Evolutionary conservation across 2,329 filamentous ascomycete species (phyloP).

Genomic region (Colletotrichum karsti): DNA sequence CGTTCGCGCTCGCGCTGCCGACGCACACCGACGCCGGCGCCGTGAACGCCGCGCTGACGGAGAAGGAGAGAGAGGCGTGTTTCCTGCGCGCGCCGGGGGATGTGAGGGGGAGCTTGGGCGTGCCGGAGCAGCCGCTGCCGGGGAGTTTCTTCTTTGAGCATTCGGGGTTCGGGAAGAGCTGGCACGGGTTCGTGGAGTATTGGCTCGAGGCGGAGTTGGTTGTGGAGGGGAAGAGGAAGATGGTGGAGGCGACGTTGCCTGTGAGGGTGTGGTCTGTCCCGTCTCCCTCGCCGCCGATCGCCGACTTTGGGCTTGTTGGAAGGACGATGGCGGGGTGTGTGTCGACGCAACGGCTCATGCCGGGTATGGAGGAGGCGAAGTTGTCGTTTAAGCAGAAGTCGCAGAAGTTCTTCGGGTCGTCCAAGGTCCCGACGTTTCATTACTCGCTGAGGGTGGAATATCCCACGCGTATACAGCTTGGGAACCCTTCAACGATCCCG

Average conservation of each 20-base stretch:
- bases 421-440: slow-evolving; percentile 40
- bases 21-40: slow-evolving; percentile 3
- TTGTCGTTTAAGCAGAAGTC: slow-evolving; percentile 43
- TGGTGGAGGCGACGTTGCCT: slow-evolving; percentile 32
- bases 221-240: slow-evolving; percentile 5
- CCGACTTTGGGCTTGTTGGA: slow-evolving; percentile 21
- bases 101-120: not conserved
- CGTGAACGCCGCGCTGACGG: not conserved
- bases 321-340: not conserved
- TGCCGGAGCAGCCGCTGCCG: slow-evolving; percentile 29
- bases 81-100: slow-evolving; percentile 20
- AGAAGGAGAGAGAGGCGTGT: slow-evolving; percentile 18
- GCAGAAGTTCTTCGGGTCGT: slow-evolving; percentile 40
- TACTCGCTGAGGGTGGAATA: slow-evolving; percentile 36
- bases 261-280: slow-evolving; percentile 29
- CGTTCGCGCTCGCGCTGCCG: slow-evolving; percentile 39
- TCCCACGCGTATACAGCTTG: slow-evolving; percentile 40
- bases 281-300: slow-evolving; percentile 26
- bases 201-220: slow-evolving; percentile 39
- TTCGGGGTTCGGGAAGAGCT: slow-evolving; percentile 2
- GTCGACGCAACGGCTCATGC: slow-evolving; percentile 37
- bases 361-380: slow-evolving; percentile 38
- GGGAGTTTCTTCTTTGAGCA: slow-evolving; percentile 16
- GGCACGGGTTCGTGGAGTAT: slow-evolving; percentile 45
- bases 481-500: slow-evolving; percentile 33